Conservation (phyloP, 805 yeast genomes). For the Cyberlindnera japonica region DNA sequence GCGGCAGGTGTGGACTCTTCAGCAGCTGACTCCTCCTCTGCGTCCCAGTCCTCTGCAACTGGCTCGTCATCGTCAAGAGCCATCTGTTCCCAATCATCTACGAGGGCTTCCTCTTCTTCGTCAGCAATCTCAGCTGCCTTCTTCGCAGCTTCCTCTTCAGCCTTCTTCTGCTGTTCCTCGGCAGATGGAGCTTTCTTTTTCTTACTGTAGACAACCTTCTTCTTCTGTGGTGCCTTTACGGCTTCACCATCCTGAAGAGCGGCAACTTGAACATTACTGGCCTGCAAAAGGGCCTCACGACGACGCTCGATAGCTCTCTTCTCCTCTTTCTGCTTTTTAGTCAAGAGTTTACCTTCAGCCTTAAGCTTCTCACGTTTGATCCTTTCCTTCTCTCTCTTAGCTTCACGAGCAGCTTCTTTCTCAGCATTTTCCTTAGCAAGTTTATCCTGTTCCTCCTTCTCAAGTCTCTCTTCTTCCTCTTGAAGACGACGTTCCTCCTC, state of each 20-base stretch:
- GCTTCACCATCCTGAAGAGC: constrained; percentile 47
- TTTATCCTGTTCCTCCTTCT: constrained; percentile 48
- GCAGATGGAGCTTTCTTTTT: constrained; percentile 52
- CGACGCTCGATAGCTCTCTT: constrained; percentile 83
- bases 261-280: constrained; percentile 70
- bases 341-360: constrained; percentile 91
- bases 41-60: constrained; percentile 50
- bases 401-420: constrained; percentile 52
- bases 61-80: constrained; percentile 59
- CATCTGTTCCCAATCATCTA: constrained; percentile 86
- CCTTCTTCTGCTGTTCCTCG: constrained; percentile 26
- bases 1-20: constrained; percentile 22
- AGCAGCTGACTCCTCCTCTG: constrained; percentile 28
- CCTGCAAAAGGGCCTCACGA: constrained; percentile 74
- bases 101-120: constrained; percentile 40
- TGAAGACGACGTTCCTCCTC: constrained; percentile 72
- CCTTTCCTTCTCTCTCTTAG: constrained; percentile 84
- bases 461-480: constrained; percentile 65
- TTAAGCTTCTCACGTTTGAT: constrained; percentile 85
- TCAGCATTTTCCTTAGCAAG: constrained; percentile 40
- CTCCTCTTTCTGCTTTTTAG: constrained; percentile 94
- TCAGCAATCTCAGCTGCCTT: constrained; percentile 19
- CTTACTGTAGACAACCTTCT: constrained; percentile 59
- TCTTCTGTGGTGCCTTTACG: constrained; percentile 48
- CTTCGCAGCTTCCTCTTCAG: constrained; percentile 23